Evolutionary conservation across 164 flowering plant genomes (phyloP).

Genomic region (Brasenia schreberi): DNA sequence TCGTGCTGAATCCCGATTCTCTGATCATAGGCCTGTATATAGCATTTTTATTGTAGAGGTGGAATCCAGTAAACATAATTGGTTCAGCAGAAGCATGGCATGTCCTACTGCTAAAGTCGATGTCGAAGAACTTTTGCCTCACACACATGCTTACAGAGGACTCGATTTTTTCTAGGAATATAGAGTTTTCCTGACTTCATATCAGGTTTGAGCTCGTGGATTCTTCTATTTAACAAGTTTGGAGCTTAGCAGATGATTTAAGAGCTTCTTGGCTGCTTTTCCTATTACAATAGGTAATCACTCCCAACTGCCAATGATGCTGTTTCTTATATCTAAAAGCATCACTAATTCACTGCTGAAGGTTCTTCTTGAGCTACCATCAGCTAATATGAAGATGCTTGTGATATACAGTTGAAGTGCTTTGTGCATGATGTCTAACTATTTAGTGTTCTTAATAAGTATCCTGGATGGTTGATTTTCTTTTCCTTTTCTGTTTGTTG

Average conservation of each 20-base stretch:
- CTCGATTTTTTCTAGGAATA: constrained; percentile 33
- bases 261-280: not conserved
- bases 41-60: constrained; percentile 66
- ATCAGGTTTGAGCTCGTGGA: not conserved
- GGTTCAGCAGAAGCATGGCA: constrained; percentile 52
- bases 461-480: not conserved
- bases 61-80: constrained; percentile 38
- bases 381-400: not conserved
- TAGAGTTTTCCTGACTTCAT: not conserved
- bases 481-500: not conserved
- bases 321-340: not conserved
- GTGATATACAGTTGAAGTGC: not conserved
- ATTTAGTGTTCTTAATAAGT: not conserved
- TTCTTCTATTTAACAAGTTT: not conserved
- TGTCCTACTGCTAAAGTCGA: constrained; percentile 58
- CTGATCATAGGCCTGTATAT: constrained; percentile 86
- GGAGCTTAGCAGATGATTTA: not conserved
- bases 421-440: not conserved
- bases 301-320: not conserved
- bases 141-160: constrained; percentile 39
- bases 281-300: not conserved
- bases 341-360: not conserved
- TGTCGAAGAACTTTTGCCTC: constrained; percentile 75
- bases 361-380: not conserved
- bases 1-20: constrained; percentile 78